Evolutionary conservation across 257 asterid genomes (phyloP).

Genomic region (Solanum gracilifrons): DNA sequence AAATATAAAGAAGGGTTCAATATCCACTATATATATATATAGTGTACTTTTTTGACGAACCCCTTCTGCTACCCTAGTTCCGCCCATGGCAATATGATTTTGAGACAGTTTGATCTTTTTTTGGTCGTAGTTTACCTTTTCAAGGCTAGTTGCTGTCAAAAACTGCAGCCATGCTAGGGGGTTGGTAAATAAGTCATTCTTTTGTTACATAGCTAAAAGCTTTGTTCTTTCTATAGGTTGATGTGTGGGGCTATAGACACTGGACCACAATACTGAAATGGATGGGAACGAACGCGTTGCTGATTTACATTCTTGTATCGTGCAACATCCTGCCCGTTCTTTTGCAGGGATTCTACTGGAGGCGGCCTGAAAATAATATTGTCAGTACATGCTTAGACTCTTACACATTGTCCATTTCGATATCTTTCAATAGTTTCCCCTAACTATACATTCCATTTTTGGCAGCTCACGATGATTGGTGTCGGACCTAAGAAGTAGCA

Average conservation of each 20-base stretch:
- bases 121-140: neutral
- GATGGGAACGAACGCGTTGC: slow-evolving; percentile 50
- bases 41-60: neutral
- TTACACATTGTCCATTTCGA: neutral
- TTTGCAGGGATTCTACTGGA: slow-evolving; percentile 58
- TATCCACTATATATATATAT: neutral
- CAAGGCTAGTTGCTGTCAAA: neutral
- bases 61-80: neutral
- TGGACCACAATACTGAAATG: slow-evolving; percentile 30
- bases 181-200: neutral
- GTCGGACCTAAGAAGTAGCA: slow-evolving; percentile 1
- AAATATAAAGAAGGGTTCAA: neutral
- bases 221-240: slow-evolving; percentile 27
- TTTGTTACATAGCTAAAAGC: neutral
- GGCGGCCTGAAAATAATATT: slow-evolving; percentile 34
- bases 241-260: slow-evolving; percentile 36
- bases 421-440: neutral
- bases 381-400: slow-evolving; percentile 14
- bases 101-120: neutral
- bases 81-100: neutral
- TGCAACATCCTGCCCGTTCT: slow-evolving; percentile 52
- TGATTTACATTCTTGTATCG: slow-evolving; percentile 42
- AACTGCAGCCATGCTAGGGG: neutral
- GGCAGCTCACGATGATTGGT: slow-evolving; percentile 5
- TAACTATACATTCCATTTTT: neutral